Base-by-base conservation (phyloP, 1,284 basidiomycete genomes). In the Sutorius eximius region DNA sequence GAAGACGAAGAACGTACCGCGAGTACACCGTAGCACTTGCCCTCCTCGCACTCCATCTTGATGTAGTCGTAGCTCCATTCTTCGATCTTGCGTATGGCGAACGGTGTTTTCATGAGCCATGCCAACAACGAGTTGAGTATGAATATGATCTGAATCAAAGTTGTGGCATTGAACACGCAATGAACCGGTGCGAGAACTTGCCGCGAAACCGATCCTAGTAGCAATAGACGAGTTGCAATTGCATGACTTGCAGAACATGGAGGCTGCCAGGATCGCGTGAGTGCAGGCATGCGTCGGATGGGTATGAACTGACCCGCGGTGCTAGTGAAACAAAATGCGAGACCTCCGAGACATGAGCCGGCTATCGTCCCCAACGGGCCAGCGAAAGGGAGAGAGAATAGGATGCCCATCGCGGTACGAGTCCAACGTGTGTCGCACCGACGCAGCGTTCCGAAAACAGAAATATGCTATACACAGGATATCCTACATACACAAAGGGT, bases 171-270 rank as follows among this genome's bases (percentile, higher is more conserved):
- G 22, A 52, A 29, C 22, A 42, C 11, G 30, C 29, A 13, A 7
- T 16, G n/a, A n/a, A 18, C 10, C 22, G 10, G 15, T 15, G 29
- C 30, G 6, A 43, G 10, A n/a, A 33, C 49, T 49, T 69, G 93
- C 93, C 20, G 94, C 94, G 75, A 95, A 99, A 38, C 96, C 96
- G 56, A 99, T 89, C 67, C 96, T 89, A 36, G 96, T 99, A 0
- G 96, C 96, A 62, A 99, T 98, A 1, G 94, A 97, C 11, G 94
- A 97, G 70, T 98, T 98, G 77, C 96, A 99, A 73, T 98, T 98
- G 75, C 96, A 99, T 53, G 93, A 95, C 79, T 97, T 97, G 83
- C 89, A 97, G 76, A 99, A 93, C 78, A 98, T 96, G 36, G 93
- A 95, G 11, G 95, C 95, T 84, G 55, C 53, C 37, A 51, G 51